These are phyloP conservation scores for Penicillium fimorum DNA, from an alignment of 495 filamentous ascomycete genomes.

Conservation along the genomic window DNA sequence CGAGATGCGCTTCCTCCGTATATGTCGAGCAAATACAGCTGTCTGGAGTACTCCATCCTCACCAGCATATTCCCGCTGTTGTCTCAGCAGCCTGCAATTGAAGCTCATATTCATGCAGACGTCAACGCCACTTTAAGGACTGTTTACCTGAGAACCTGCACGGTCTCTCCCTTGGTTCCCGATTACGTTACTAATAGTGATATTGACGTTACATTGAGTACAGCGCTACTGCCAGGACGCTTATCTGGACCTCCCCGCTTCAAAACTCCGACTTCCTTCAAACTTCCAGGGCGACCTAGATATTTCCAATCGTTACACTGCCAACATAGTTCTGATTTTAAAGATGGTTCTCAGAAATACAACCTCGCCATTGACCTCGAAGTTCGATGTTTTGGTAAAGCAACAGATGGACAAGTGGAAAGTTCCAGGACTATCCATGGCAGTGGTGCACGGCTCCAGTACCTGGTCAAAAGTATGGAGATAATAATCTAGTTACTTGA, in stretches of 20 bases:
- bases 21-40: not conserved
- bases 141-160: not conserved
- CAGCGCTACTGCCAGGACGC: not conserved
- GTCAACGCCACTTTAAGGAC: not conserved
- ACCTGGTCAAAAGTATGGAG: slow-evolving; percentile 38
- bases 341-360: slow-evolving; percentile 1
- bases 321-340: too few relatives aligned
- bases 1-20: not conserved
- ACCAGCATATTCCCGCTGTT: not conserved
- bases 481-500: slow-evolving; percentile 19
- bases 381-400: slow-evolving; percentile 33
- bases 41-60: not conserved
- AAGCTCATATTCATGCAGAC: not conserved
- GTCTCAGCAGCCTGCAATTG: not conserved
- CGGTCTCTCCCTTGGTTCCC: not conserved
- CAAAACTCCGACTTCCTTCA: not conserved
- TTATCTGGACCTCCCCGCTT: not conserved
- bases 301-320: not conserved
- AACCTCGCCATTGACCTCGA: not conserved
- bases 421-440: slow-evolving; percentile 46
- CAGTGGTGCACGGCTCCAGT: slow-evolving; percentile 43
- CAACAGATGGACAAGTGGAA: slow-evolving; percentile 39
- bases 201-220: not conserved
- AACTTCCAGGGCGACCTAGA: not conserved
- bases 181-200: not conserved